These are phyloP conservation scores for Cryptococcus wingfieldii DNA, from an alignment of 1,284 basidiomycete species.

Conservation along the genomic window DNA sequence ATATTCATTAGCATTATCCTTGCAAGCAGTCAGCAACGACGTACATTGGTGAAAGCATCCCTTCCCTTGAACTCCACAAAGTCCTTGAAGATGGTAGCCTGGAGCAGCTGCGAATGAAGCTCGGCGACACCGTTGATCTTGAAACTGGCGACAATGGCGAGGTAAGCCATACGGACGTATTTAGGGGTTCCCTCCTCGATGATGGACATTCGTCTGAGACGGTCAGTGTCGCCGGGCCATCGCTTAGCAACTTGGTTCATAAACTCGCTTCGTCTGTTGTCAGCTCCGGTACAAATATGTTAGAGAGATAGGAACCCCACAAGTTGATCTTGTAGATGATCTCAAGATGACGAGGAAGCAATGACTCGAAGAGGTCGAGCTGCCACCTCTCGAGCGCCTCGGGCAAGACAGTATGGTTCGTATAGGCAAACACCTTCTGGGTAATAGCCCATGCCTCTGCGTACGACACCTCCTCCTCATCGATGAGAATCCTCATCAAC, in stretches of 20 bases:
- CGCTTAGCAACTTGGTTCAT: conserved; percentile 71
- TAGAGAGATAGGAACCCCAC: conserved; percentile 47
- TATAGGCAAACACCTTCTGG: conserved; percentile 86
- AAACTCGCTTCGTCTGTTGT: conserved; percentile 23
- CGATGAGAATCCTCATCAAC: conserved; percentile 72
- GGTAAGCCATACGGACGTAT: conserved; percentile 77
- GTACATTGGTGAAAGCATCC: conserved; percentile 49
- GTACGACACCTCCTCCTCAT: conserved; percentile 85
- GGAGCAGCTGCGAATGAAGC: conserved; percentile 55
- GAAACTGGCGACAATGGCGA: conserved; percentile 59
- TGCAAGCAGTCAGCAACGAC: not conserved
- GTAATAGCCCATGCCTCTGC: conserved; percentile 78
- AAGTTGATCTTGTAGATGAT: conserved; percentile 77
- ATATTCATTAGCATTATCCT: not conserved
- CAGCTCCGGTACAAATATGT: not conserved
- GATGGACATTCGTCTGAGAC: conserved; percentile 75
- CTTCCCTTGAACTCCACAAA: conserved; percentile 55
- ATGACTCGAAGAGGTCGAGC: conserved; percentile 70
- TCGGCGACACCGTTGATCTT: conserved; percentile 96
- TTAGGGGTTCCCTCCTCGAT: conserved; percentile 84
- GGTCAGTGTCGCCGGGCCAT: conserved; percentile 76
- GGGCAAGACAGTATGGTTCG: conserved; percentile 56
- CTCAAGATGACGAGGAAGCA: conserved; percentile 66
- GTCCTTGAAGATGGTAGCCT: conserved; percentile 78
- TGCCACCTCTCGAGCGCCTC: conserved; percentile 71